These are phyloP conservation scores for Acer saccharum DNA, from an alignment of 345 rosid species.

Conservation along the genomic window DNA sequence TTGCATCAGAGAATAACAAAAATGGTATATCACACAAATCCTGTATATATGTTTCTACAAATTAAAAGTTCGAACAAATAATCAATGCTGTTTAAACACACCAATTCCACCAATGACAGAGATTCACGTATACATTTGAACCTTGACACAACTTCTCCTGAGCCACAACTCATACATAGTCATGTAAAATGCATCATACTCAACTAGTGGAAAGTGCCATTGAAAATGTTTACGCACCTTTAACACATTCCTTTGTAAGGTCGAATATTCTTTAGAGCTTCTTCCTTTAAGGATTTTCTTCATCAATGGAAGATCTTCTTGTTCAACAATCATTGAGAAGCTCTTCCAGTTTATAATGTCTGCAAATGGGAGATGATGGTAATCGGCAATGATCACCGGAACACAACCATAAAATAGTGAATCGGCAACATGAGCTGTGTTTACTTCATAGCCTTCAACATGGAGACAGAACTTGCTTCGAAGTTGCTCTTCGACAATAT, in stretches of 20 bases:
- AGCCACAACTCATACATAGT: constrained; percentile 59
- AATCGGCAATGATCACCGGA: too few species aligned
- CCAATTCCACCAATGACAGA: too few species aligned
- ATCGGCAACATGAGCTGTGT: constrained; percentile 60
- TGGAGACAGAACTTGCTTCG: constrained; percentile 71
- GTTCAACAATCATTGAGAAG: constrained; percentile 41
- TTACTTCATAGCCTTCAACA: constrained; percentile 66
- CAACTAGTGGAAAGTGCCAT: constrained; percentile 43
- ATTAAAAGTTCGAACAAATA: too few species aligned
- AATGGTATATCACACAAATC: too few species aligned
- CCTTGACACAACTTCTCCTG: constrained; percentile 27
- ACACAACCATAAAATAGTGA: constrained; percentile 51
- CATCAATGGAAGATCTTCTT: constrained; percentile 38
- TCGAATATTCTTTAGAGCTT: constrained; percentile 24
- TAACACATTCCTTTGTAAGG: constrained; percentile 37
- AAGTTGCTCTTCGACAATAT: too few species aligned
- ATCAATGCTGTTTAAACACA: too few species aligned
- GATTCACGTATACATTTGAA: too few species aligned
- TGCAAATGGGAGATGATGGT: constrained; percentile 51
- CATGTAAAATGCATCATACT: constrained; percentile 52
- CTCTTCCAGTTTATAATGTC: constrained; percentile 54
- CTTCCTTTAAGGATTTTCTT: constrained; percentile 43
- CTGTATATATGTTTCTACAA: too few species aligned
- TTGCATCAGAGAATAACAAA: too few species aligned
- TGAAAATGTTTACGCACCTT: constrained; percentile 52